phyloP scores from a whole-genome alignment of 305 asterid genomes.

The Coffea humblotiana region DNA sequence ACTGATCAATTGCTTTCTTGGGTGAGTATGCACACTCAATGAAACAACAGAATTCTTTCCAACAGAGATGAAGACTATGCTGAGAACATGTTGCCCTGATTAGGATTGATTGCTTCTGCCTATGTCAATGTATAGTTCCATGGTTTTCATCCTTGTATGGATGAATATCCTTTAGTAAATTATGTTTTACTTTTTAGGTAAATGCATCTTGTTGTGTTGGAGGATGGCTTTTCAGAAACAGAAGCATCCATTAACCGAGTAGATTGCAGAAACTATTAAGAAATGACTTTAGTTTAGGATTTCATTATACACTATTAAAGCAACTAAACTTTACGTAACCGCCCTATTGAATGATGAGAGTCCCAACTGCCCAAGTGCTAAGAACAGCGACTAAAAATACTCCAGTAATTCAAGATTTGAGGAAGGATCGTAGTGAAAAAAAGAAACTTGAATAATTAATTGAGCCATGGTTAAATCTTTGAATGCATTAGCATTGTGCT shows the following conservation, averaged over 20 bases:
- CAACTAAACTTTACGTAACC: not conserved
- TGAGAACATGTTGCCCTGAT: not conserved
- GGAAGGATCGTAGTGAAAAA: constrained; percentile 1
- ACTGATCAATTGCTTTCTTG: not conserved
- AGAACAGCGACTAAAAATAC: constrained; percentile 13
- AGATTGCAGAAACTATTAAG: not conserved
- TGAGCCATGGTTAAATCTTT: constrained; percentile 5
- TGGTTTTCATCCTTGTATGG: not conserved
- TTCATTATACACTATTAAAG: not conserved
- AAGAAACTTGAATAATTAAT: not conserved
- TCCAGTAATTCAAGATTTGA: constrained; percentile 1
- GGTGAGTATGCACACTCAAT: not conserved
- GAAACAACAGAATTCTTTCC: not conserved
- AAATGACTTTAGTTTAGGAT: not conserved
- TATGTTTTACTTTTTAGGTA: not conserved
- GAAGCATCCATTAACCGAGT: not conserved
- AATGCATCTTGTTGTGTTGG: not conserved
- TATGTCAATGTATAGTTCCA: too few relatives aligned
- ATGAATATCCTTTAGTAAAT: not conserved
- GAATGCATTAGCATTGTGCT: constrained; percentile 13
- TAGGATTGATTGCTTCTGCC: too few relatives aligned
- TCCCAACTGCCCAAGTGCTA: not conserved
- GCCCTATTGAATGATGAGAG: constrained; percentile 2
- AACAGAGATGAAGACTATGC: not conserved
- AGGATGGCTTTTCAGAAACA: not conserved